Percentiles rank a stretch among this genome's conserved stretches.
These are phyloP conservation scores for Backusella macrospora DNA, from an alignment of 192 early-diverging fungal genomes.

Conservation along the genomic window DNA sequence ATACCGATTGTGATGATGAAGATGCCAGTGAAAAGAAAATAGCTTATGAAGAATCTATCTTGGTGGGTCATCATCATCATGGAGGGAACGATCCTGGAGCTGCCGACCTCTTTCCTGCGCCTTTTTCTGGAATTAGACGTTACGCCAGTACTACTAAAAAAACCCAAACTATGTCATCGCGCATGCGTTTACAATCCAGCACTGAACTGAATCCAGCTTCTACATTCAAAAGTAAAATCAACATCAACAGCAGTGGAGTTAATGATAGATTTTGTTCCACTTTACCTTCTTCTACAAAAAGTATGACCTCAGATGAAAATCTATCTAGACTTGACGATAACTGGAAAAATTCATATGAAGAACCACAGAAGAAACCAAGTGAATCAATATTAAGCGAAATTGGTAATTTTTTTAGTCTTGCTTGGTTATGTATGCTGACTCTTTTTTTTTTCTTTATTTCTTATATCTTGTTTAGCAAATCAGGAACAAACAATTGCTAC, in stretches of 20 bases:
- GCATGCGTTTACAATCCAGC: not conserved
- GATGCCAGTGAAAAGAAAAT: not conserved
- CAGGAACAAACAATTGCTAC: not conserved
- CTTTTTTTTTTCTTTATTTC: not conserved
- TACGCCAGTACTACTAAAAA: constrained; percentile 26
- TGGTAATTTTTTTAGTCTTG: not conserved
- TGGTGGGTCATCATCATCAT: not conserved
- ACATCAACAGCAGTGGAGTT: not conserved
- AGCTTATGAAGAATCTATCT: not conserved
- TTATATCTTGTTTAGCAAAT: not conserved
- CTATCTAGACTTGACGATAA: not conserved
- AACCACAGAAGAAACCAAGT: not conserved
- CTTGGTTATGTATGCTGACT: not conserved
- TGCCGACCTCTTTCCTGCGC: constrained; percentile 25
- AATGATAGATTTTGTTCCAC: not conserved
- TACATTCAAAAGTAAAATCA: not conserved
- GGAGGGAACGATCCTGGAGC: constrained; percentile 16
- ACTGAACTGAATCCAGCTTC: not conserved
- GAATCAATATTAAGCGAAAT: not conserved
- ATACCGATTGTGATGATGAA: no score
- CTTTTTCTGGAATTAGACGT: constrained; percentile 24
- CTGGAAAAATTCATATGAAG: not conserved
- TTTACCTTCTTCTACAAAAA: not conserved
- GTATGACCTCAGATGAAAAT: not conserved
- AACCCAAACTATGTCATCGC: not conserved